Evolutionary conservation across 2,329 filamentous ascomycete species (phyloP).

Genomic region (Fusarium sp.): DNA sequence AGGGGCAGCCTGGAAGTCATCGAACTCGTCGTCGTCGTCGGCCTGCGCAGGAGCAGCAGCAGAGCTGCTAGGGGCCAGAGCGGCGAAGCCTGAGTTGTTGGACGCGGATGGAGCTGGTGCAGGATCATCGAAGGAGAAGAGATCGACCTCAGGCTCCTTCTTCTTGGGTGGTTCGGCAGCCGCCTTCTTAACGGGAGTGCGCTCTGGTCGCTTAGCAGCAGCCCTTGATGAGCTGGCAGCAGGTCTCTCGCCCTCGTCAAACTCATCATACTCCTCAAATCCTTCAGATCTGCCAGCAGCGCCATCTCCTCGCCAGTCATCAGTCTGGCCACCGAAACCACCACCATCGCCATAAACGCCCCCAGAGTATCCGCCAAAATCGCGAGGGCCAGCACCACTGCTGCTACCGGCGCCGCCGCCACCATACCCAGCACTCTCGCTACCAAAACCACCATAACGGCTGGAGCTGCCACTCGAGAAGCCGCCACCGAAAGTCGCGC

Average conservation of each 20-base stretch:
- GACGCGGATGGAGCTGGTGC: slow-evolving; percentile 66
- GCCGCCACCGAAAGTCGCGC: slow-evolving; percentile 71
- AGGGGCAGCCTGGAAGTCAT: slow-evolving; percentile 91
- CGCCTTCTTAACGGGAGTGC: slow-evolving; percentile 55
- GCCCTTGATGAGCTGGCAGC: slow-evolving; percentile 62
- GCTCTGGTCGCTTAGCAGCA: slow-evolving; percentile 51
- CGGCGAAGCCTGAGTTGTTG: slow-evolving; percentile 61
- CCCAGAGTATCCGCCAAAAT: slow-evolving; percentile 72
- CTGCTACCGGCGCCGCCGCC: slow-evolving; percentile 38
- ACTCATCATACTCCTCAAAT: slow-evolving; percentile 98
- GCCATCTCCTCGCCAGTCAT: slow-evolving; percentile 73
- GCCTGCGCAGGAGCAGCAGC: slow-evolving; percentile 51
- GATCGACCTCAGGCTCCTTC: slow-evolving; percentile 89
- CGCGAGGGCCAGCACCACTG: slow-evolving; percentile 42
- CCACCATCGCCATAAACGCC: slow-evolving; percentile 96
- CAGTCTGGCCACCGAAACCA: slow-evolving; percentile 84
- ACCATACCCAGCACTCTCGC: slow-evolving; percentile 80
- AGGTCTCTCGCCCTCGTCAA: slow-evolving; percentile 77
- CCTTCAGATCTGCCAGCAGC: slow-evolving; percentile 72
- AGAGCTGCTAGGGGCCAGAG: slow-evolving; percentile 53
- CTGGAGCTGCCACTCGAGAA: slow-evolving; percentile 63
- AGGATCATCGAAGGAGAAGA: slow-evolving; percentile 92
- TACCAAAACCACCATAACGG: slow-evolving; percentile 92
- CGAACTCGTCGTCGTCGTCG: slow-evolving; percentile 86
- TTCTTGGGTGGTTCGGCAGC: slow-evolving; percentile 76